Evolutionary conservation across 2,329 filamentous ascomycete genomes (phyloP).

Genomic region (Fonsecaea multimorphosa): DNA sequence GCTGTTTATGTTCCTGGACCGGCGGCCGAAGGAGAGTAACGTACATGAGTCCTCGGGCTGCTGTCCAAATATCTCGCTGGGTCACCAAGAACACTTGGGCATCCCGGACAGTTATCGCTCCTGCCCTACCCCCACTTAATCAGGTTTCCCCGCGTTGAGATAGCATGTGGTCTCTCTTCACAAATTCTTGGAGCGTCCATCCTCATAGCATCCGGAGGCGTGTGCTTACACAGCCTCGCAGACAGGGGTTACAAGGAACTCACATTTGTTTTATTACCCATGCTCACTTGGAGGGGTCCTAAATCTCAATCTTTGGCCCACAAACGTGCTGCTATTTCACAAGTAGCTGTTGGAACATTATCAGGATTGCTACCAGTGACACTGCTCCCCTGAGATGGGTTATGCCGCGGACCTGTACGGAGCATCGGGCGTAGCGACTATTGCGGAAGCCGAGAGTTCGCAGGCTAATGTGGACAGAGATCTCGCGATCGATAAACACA

Average conservation of each 20-base stretch:
- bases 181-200: neutral
- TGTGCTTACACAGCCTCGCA: neutral
- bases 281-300: neutral
- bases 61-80: no score
- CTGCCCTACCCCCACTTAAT: no score
- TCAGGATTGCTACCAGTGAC: neutral
- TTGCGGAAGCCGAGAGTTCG: no score
- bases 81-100: no score
- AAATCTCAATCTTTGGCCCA: neutral
- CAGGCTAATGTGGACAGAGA: no score
- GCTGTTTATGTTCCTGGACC: no score
- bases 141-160: neutral
- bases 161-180: neutral
- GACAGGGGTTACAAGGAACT: neutral
- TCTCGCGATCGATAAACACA: no score
- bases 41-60: no score
- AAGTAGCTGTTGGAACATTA: neutral
- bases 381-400: neutral
- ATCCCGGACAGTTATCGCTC: no score
- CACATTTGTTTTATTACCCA: neutral
- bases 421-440: neutral
- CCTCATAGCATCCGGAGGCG: neutral
- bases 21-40: no score
- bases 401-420: neutral
- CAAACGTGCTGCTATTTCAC: neutral